Base-by-base conservation (phyloP, 768 basidiomycete genomes). In the Calocera cornea region DNA sequence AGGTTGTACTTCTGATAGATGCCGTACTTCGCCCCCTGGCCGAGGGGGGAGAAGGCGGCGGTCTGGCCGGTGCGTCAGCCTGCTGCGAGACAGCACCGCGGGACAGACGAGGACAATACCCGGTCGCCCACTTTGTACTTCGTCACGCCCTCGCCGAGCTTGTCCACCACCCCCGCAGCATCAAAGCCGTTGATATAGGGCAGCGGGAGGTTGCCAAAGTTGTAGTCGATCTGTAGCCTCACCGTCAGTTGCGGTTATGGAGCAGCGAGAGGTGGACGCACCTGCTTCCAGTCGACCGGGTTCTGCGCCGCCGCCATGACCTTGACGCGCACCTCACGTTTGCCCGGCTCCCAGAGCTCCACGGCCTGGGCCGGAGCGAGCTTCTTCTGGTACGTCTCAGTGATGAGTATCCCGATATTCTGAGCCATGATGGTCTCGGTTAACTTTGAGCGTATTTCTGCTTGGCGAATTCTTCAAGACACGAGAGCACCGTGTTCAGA, bases 141-240 rank as follows among this genome's bases (percentile, higher is more conserved):
- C 16, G 75, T 77, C 8, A 86, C 84, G 0, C 80, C 82, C 66
- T 81, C 80, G 1, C 84, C 85, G 50, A 86, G 76, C 34, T 75
- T 78, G 27, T 79, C 80, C 5, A 86, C 80, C 1, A 80, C 78
- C 2, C 85, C 85, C 41, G 84, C 81, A 36, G 78, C 76, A 65
- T 86, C 84, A 10, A 72, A 75, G 0, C 85, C 85, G 0, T 82
- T 67, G 1, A 85, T 74, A 2, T 78, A 78, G 14, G 82, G 84
- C 69, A 75, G 84, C 19, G 14, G 5, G 7, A 34, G 38, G n/a
- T 68, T 19, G 1, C 40, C 64, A 65, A 65, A 66, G 64, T 68
- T 67, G 33, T 38, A 65, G 38, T 69, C 69, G 19, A 68, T n/a
- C 72, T 60, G 44, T 19, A 5, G 16, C 54, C 54, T 29, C 22